Base-by-base conservation (phyloP, 2,329 filamentous ascomycete genomes). In the Phyllosticta citriasiana region DNA sequence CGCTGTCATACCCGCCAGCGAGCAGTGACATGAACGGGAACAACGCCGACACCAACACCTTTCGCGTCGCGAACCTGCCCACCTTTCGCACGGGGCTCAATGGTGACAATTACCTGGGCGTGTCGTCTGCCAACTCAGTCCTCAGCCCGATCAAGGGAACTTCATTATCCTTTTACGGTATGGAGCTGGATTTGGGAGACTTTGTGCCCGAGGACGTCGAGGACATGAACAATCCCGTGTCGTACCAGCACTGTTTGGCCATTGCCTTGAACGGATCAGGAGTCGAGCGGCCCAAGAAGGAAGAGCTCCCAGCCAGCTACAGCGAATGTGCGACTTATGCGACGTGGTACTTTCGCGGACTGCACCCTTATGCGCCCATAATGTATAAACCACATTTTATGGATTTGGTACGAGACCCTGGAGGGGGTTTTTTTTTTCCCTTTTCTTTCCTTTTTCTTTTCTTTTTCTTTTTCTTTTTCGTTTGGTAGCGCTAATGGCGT, bases 331-430 rank as follows among this genome's bases (percentile, higher is more conserved):
- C 52, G 50, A 62, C 60, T n/a, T 91, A 88, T 68, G 83, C 85
- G 6, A 81, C 87, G 57, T 91, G 86, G 84, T 95, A 88, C 70
- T 89, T 94, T 63, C 77, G 85, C 54, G 85, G 86, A 56, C 76
- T 92, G 33, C 84, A 87, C 66, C 81, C 85, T 2, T 94, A 90
- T 70, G 77, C 86, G 10, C 90, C 91, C 2, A 73, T 93, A 8
- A 77, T 95, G n/a, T 88, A 94, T 74, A 87, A 87, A 70, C 88
- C 88, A 0, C 83, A 84, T 2, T 88, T 91, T 65, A 81, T 89
- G 77, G 76, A 78, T 56, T 71, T 92, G 67, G 84, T 91, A 77
- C 74, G 80, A 72, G 16, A 22, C 16, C 27, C 6, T 22, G n/a
- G n/a, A n/a, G n/a, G n/a, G n/a, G n/a, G n/a, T n/a, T 57, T 35